Percentiles rank a stretch among this genome's conserved stretches.
Evolutionary conservation across 2,329 filamentous ascomycete genomes (phyloP).

Genomic region (Sarocladium kiliense): DNA sequence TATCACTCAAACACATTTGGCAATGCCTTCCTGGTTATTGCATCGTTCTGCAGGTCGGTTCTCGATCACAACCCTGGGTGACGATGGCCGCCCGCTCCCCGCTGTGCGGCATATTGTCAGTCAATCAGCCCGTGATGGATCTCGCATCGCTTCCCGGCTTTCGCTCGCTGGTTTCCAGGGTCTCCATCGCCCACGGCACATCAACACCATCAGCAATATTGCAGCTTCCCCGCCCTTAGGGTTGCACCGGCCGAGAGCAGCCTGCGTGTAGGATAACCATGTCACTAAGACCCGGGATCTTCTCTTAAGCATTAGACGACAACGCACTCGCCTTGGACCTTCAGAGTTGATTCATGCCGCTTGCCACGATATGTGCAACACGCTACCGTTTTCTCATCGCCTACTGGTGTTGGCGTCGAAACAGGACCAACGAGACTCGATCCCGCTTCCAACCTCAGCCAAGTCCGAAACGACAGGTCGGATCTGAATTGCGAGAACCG

Average conservation of each 20-base stretch:
- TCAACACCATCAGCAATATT: conserved; percentile 1
- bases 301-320: conserved; percentile 5
- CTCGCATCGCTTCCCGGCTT: background rate
- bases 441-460: background rate
- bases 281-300: conserved; percentile 8
- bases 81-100: background rate
- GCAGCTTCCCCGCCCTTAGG: conserved; percentile 2
- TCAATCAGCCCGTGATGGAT: background rate
- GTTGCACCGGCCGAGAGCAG: conserved; percentile 7
- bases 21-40: background rate
- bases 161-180: background rate
- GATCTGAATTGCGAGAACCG: background rate
- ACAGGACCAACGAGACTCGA: background rate
- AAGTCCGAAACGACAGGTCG: conserved; percentile 1
- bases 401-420: too few species aligned
- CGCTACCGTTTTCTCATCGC: background rate
- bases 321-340: background rate
- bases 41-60: background rate
- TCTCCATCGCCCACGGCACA: background rate
- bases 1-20: too few species aligned
- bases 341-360: background rate
- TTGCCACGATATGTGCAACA: background rate
- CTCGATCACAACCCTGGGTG: background rate
- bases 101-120: background rate
- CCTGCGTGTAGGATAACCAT: background rate